These are phyloP conservation scores for Sarocladiaceae sp. DNA, from an alignment of 2,329 filamentous ascomycete genomes.

Conservation along the genomic window DNA sequence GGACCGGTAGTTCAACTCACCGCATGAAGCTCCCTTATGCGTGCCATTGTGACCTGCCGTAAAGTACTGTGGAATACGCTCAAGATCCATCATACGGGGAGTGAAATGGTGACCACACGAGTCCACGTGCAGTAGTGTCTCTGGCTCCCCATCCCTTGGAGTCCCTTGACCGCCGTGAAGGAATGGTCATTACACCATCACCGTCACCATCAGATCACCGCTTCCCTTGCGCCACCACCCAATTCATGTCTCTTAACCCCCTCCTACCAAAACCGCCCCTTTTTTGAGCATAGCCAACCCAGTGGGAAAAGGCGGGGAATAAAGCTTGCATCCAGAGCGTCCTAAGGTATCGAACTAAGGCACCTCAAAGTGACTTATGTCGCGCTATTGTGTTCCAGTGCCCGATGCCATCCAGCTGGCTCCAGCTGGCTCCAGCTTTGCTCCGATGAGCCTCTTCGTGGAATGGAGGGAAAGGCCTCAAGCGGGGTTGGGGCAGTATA, in stretches of 20 bases:
- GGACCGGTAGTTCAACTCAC: background rate
- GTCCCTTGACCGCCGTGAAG: slow-evolving; percentile 4
- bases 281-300: background rate
- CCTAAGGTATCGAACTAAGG: no score
- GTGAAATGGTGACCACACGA: background rate
- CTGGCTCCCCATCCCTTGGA: background rate
- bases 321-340: no score
- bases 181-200: slow-evolving; percentile 1
- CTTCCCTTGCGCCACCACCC: background rate
- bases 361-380: no score
- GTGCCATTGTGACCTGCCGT: background rate
- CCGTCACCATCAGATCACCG: background rate
- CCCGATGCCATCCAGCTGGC: no score
- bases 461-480: slow-evolving; percentile 7
- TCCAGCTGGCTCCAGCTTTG: no score
- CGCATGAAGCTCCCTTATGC: slow-evolving; percentile 5
- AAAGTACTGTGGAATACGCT: background rate
- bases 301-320: background rate
- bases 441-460: background rate
- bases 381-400: no score
- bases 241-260: slow-evolving; percentile 2
- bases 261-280: no score
- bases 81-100: background rate
- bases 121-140: background rate
- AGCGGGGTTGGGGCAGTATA: no score